A percentile compares a stretch with the other conserved stretches of the same genome.
Conservation (phyloP, 1,284 basidiomycete genomes). For the Tausonia pullulans region DNA sequence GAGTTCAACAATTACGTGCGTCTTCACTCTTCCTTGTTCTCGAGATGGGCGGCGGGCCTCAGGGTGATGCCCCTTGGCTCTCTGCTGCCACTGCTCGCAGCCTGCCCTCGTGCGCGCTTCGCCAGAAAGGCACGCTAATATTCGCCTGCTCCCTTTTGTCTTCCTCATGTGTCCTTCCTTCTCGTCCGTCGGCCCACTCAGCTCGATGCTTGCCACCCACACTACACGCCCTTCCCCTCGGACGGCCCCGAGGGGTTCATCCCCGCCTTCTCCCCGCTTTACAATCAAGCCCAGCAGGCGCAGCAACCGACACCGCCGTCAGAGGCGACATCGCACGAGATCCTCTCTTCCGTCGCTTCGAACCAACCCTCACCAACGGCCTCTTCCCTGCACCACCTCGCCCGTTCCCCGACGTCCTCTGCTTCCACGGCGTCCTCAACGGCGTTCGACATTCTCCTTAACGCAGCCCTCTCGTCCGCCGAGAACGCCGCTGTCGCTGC, state of each 20-base stretch:
- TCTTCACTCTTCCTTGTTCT: neutral
- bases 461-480: neutral
- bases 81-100: no score
- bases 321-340: neutral
- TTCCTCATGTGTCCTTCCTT: neutral
- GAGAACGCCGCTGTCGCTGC: neutral
- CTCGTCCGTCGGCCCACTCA: neutral
- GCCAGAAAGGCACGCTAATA: neutral
- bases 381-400: no score
- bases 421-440: neutral
- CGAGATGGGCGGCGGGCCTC: neutral
- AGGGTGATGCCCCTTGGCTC: no score
- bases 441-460: neutral
- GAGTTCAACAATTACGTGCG: slow-evolving; percentile 3
- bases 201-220: slow-evolving; percentile 3
- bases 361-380: no score
- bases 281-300: no score
- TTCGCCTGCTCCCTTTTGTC: neutral
- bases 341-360: no score
- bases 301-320: neutral
- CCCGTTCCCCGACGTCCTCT: no score
- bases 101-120: no score
- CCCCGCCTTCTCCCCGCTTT: neutral
- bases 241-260: neutral
- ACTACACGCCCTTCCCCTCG: neutral